These are phyloP conservation scores for Kuraishia floccosa DNA, from an alignment of 805 yeast genomes.

Conservation along the genomic window DNA sequence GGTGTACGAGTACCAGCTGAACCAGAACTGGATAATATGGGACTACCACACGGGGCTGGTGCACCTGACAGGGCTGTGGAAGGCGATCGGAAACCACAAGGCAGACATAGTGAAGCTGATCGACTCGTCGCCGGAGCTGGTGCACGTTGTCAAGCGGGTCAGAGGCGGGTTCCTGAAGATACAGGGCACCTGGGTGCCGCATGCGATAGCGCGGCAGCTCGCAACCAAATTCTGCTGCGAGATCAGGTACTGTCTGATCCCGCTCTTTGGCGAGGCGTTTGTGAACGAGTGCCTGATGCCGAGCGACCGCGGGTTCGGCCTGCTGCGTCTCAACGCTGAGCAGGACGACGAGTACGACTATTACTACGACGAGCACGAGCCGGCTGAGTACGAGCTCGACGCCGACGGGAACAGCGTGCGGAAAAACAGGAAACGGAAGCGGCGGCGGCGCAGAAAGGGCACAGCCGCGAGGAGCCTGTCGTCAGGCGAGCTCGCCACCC, in stretches of 20 bases:
- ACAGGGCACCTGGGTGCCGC: constrained; percentile 92
- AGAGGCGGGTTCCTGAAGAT: constrained; percentile 88
- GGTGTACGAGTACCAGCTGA: constrained; percentile 61
- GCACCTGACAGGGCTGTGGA: constrained; percentile 84
- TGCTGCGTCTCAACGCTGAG: constrained; percentile 28
- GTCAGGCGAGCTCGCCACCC: not conserved
- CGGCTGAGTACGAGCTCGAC: not conserved
- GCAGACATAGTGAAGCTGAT: constrained; percentile 69
- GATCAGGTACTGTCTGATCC: constrained; percentile 65
- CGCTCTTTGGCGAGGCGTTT: constrained; percentile 17
- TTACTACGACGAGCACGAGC: not conserved
- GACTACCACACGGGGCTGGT: constrained; percentile 78
- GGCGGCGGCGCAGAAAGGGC: constrained; percentile 1
- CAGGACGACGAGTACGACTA: constrained; percentile 1
- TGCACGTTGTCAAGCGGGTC: constrained; percentile 54
- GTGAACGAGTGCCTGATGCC: constrained; percentile 22
- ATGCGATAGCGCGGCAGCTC: constrained; percentile 48
- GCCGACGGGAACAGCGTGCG: too few relatives aligned
- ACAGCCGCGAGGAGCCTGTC: not conserved
- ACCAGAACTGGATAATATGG: constrained; percentile 75
- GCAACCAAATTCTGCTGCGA: constrained; percentile 71
- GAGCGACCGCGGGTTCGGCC: constrained; percentile 52
- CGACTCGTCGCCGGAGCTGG: constrained; percentile 55
- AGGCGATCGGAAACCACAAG: constrained; percentile 54
- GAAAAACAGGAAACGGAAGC: not conserved